Base-by-base conservation (phyloP, 495 filamentous ascomycete genomes). In the Barbatosphaeria neglecta region DNA sequence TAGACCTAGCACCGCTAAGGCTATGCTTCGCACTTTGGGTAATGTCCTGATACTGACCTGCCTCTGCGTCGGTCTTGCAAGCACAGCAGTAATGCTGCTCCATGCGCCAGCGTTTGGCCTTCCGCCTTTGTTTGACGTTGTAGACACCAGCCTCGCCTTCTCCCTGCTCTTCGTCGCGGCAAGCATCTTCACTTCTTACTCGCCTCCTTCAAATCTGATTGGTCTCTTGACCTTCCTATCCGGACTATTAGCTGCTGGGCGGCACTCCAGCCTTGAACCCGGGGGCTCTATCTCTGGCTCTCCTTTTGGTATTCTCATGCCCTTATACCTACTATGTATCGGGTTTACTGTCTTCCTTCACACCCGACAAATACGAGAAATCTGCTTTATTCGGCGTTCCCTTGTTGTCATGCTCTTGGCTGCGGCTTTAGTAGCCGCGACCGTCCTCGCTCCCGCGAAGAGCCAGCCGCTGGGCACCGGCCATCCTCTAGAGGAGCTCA, bases 401-500 rank as follows among this genome's bases (percentile, higher is more conserved):
- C 46, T 67, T 1, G 43, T 72, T 22, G 47, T 69, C 24, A 33
- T 65, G 11, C 27, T 65, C 6, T 55, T 71, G 20, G 19, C 57
- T 19, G 27, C 47, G 23, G 31, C 66, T 18, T 45, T 64, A 11
- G 43, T 67, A 15, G 35, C 56, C 2, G 66, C 62, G 4, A 53
- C 56, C 5, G 59, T 67, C 13, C 62, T 56, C 47, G 57, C 54
- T 8, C 20, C 46, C 16, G 25, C 58, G 19, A 59, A 50, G 33
- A 53, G 45, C 9, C 41, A 47, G 2, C 43, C 38, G 13, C 15
- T 54, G 11, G 45, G 49, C 20, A 19, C n/a, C n/a, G n/a, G 41
- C 0, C 78, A 81, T 53, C 77, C 78, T 0, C 58, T 80, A n/a
- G 53, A 64, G n/a, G 53, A 61, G 8, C 53, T 82, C 22, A 70